Evolutionary conservation across 305 asterid genomes (phyloP).

Genomic region (Fraxinus dipetala): DNA sequence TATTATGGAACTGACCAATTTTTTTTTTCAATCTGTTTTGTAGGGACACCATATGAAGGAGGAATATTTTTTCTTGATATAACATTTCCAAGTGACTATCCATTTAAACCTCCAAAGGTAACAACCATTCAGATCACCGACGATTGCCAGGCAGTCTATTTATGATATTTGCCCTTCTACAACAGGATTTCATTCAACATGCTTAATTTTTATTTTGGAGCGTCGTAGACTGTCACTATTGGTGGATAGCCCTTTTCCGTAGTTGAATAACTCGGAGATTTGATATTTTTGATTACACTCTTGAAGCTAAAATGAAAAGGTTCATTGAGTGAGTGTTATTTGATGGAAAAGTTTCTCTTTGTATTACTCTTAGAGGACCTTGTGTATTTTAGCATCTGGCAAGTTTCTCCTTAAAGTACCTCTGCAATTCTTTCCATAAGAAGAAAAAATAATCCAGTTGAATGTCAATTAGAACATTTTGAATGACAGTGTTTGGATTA

Average conservation of each 20-base stretch:
- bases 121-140: slow-evolving; percentile 12
- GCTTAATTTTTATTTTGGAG: neutral
- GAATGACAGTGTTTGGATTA: neutral
- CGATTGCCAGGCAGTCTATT: neutral
- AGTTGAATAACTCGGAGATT: neutral
- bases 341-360: neutral
- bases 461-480: neutral
- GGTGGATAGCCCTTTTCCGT: neutral
- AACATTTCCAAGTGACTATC: slow-evolving; percentile 80
- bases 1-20: slow-evolving; percentile 12
- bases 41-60: slow-evolving; percentile 90
- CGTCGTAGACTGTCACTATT: neutral
- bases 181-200: neutral
- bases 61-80: slow-evolving; percentile 88
- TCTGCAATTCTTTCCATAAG: neutral
- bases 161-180: neutral
- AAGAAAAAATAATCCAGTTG: neutral
- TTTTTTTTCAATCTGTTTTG: slow-evolving; percentile 18
- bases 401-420: neutral
- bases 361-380: neutral
- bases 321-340: neutral
- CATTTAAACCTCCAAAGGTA: slow-evolving; percentile 91
- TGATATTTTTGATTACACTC: neutral
- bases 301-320: neutral
- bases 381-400: neutral